A percentile compares a stretch with the other conserved stretches of the same genome.
Evolutionary conservation across 306 rosid species (phyloP).

Genomic region (Canavalia ensiformis): DNA sequence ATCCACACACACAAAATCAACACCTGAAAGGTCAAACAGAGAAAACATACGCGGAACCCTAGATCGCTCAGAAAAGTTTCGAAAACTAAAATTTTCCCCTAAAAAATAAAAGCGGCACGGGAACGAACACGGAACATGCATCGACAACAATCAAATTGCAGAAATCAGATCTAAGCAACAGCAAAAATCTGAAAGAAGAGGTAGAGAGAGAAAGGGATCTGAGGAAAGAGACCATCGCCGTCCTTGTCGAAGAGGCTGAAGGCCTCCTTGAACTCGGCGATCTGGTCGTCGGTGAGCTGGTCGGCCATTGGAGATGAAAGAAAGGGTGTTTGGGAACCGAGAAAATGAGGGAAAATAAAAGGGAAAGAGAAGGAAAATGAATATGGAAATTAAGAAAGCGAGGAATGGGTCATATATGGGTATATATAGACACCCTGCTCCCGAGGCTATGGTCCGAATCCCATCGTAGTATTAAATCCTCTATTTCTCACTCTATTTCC

Average conservation of each 20-base stretch:
- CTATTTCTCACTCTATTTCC: neutral
- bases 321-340: conserved; percentile 31
- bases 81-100: neutral
- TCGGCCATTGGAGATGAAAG: conserved; percentile 68
- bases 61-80: conserved; percentile 22
- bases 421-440: conserved; percentile 14
- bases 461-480: neutral
- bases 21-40: conserved; percentile 38
- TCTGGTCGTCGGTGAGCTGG: conserved; percentile 86
- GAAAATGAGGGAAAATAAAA: conserved; percentile 6
- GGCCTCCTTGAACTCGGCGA: conserved; percentile 87
- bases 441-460: neutral
- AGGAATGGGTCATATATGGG: neutral
- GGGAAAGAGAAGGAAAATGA: conserved; percentile 20
- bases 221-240: conserved; percentile 77
- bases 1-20: neutral
- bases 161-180: conserved; percentile 49
- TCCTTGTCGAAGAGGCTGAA: conserved; percentile 89
- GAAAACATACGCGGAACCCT: conserved; percentile 36
- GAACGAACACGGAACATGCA: conserved; percentile 10
- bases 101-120: neutral
- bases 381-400: neutral
- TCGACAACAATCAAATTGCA: neutral
- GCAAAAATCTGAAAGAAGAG: neutral
- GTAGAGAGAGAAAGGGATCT: conserved; percentile 49